Evolutionary conservation across 257 asterid species (phyloP), one percentile per base, ranked within the genome.

Genomic region (Anisodus acutangulus): DNA sequence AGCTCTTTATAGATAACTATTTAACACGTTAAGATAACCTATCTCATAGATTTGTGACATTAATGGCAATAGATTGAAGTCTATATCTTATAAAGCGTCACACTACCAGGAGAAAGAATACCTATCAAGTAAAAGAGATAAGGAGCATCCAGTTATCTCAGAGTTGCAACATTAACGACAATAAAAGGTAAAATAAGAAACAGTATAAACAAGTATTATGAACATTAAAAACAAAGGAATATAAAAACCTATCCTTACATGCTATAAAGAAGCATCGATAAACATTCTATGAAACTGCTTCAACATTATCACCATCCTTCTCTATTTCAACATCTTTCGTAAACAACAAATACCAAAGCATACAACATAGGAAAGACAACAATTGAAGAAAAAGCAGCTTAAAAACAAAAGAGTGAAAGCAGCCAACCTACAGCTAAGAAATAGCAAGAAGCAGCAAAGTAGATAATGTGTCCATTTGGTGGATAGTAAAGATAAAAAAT

Each of bases 331-430:
- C 74, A 13, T 67, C 43, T 49, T 68, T 68, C 26, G 78, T 68
- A 37, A 68, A 37, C 35, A 3, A 68, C 51, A 68, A 13, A 39
- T 9, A 37, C 53, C 26, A 5, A 16, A 68, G 78, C 51, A 15
- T 39, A 68, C 6, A 13, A 37, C 26, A 39, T 6, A 17, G 80
- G 80, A 19, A 72, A 19, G 17, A 45, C n/a, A 0, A n/a, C 17
- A 72, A n/a, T 45, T 72, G 58, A 47, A 72, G 55, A 8, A 70
- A 70, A 70, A 70, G 79, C 57, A 70, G 57, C 79, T 41, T 70
- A 22, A 41, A 70, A 43, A 45, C 80, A 72, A 72, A 71, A 10
- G 58, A 72, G 80, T 2, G 11, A 72, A 71, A 10, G 58, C 80
- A 9, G 58, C 54, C 80, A 72, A 72, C 80, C n/a, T 71, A 45